Evolutionary conservation across 768 basidiomycete genomes (phyloP).

Genomic region (Daedaleopsis nitida): DNA sequence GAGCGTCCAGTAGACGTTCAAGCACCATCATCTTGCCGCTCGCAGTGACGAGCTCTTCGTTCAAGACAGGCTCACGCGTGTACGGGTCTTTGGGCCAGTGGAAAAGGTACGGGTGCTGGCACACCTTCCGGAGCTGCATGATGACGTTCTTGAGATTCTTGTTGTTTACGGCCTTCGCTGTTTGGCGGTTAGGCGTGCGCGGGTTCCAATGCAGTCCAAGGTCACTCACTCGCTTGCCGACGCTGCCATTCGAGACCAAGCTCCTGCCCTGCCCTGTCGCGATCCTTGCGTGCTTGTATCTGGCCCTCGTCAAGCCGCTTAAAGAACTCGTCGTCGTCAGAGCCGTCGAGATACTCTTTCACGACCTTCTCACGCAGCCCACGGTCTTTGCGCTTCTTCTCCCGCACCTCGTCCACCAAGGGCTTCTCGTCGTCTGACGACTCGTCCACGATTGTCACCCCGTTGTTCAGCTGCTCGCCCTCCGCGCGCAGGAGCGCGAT

Average conservation of each 20-base stretch:
- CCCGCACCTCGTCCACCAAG: conserved; percentile 33
- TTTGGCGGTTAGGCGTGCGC: neutral
- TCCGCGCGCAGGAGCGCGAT: conserved; percentile 27
- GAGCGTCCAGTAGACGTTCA: conserved; percentile 79
- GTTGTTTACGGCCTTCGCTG: conserved; percentile 86
- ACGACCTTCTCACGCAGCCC: conserved; percentile 14
- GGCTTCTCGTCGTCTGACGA: conserved; percentile 31
- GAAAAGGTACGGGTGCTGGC: conserved; percentile 91
- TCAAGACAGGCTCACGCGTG: conserved; percentile 64
- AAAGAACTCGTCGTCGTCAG: conserved; percentile 69
- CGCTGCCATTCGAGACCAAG: conserved; percentile 59
- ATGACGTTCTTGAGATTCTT: conserved; percentile 87
- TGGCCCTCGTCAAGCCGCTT: conserved; percentile 56
- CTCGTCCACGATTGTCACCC: conserved; percentile 30
- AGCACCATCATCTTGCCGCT: conserved; percentile 99
- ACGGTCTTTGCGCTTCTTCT: conserved; percentile 11
- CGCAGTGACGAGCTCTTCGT: conserved; percentile 79
- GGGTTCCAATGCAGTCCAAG: neutral
- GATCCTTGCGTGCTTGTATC: conserved; percentile 38
- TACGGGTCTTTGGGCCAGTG: conserved; percentile 74
- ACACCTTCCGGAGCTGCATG: conserved; percentile 97
- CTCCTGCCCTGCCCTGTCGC: conserved; percentile 51
- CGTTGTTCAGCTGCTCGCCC: conserved; percentile 35
- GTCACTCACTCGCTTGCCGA: conserved; percentile 58
- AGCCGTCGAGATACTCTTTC: conserved; percentile 56